Evolutionary conservation across 495 filamentous ascomycete species (phyloP).

Genomic region (Penicillium goetzii): DNA sequence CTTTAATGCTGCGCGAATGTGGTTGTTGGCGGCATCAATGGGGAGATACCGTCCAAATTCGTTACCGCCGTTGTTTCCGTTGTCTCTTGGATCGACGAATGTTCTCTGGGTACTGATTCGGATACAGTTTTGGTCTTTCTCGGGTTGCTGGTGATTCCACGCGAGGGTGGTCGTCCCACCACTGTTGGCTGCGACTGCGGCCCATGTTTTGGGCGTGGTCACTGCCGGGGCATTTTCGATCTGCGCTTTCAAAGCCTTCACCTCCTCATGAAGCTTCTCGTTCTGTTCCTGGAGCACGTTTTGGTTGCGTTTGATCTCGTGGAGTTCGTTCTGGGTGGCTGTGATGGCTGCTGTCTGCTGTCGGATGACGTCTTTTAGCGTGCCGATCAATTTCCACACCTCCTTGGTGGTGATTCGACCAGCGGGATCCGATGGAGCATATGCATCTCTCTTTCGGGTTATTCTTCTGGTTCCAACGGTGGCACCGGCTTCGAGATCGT

Average conservation of each 20-base stretch:
- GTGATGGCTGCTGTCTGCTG: background rate
- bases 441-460: no score
- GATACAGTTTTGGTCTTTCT: background rate
- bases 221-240: background rate
- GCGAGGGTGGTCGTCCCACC: background rate
- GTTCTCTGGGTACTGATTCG: slow-evolving; percentile 1
- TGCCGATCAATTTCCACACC: no score
- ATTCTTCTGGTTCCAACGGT: no score
- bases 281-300: slow-evolving; percentile 12
- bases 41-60: slow-evolving; percentile 25
- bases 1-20: slow-evolving; percentile 23
- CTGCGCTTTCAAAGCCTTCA: background rate
- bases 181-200: background rate
- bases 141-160: background rate
- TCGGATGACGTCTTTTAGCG: background rate
- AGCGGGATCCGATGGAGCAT: background rate
- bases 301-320: slow-evolving; percentile 11
- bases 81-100: background rate
- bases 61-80: slow-evolving; percentile 11
- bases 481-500: no score
- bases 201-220: slow-evolving; percentile 8
- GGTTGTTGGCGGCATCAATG: slow-evolving; percentile 14
- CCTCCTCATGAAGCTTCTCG: slow-evolving; percentile 13
- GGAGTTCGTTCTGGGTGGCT: background rate
- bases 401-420: background rate